phyloP scores from a whole-genome alignment of 768 basidiomycete species.

The Pisolithus albus region DNA sequence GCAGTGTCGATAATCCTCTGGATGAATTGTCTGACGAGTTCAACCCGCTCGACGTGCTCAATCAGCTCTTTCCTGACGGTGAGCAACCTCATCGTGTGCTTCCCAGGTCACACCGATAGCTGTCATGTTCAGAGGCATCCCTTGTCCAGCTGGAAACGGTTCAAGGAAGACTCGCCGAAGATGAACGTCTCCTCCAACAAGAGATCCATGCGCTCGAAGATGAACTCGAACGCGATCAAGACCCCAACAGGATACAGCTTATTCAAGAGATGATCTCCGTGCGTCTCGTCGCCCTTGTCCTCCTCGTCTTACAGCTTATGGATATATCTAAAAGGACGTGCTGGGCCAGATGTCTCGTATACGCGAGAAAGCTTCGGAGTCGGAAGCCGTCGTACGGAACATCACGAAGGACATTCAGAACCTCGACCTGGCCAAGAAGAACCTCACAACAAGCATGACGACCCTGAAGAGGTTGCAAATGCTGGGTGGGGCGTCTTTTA shows the following conservation, averaged over 20 bases:
- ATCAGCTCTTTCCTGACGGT: conserved; percentile 80
- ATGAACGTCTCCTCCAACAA: conserved; percentile 59
- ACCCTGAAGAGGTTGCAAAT: conserved; percentile 86
- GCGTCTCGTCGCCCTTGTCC: conserved; percentile 15
- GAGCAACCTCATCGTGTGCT: conserved; percentile 15
- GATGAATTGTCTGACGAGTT: conserved; percentile 55
- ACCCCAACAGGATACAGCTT: conserved; percentile 80
- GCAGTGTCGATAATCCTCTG: conserved; percentile 43
- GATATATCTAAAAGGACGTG: conserved; percentile 55
- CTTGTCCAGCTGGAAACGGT: conserved; percentile 66
- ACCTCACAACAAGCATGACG: conserved; percentile 85
- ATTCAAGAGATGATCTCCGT: conserved; percentile 98
- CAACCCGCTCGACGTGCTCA: conserved; percentile 42
- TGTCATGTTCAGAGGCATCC: conserved; percentile 53
- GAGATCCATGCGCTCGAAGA: conserved; percentile 66
- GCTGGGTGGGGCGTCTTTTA: conserved; percentile 57
- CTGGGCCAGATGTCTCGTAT: conserved; percentile 94
- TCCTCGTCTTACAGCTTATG: conserved; percentile 2
- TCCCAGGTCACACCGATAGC: not conserved
- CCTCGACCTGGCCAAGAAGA: conserved; percentile 89
- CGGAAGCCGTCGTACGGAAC: conserved; percentile 89
- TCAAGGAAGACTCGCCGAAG: conserved; percentile 58
- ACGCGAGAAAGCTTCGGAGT: conserved; percentile 93
- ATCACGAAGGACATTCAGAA: conserved; percentile 97
- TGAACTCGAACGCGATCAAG: conserved; percentile 70